Evolutionary conservation across 2,329 filamentous ascomycete species (phyloP).

Genomic region (Aspergillus aculeatus): DNA sequence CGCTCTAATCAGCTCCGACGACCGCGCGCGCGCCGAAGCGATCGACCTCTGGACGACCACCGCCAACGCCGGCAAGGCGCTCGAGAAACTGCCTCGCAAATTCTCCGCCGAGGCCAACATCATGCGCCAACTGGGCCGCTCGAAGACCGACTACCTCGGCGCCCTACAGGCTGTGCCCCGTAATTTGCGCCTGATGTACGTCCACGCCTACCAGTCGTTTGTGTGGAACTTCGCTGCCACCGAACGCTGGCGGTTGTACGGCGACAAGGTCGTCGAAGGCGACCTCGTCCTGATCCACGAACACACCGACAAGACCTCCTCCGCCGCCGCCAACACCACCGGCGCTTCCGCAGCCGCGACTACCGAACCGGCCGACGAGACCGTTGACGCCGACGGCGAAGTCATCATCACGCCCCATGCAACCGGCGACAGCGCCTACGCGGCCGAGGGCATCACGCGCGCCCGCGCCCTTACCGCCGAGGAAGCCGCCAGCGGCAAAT

Average conservation of each 20-base stretch:
- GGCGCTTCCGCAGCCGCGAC: slow-evolving; percentile 31
- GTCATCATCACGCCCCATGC: slow-evolving; percentile 61
- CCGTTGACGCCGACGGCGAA: slow-evolving; percentile 62
- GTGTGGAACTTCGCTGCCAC: slow-evolving; percentile 89
- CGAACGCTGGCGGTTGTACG: slow-evolving; percentile 74
- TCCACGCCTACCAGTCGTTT: slow-evolving; percentile 92
- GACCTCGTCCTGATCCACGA: slow-evolving; percentile 74
- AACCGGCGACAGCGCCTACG: slow-evolving; percentile 55
- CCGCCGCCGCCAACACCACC: slow-evolving; percentile 20
- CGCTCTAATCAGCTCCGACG: slow-evolving; percentile 66
- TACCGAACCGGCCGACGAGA: not conserved
- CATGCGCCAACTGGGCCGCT: slow-evolving; percentile 67
- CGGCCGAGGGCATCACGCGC: slow-evolving; percentile 58
- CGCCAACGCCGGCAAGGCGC: slow-evolving; percentile 58
- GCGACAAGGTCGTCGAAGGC: slow-evolving; percentile 72
- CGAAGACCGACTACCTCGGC: slow-evolving; percentile 71
- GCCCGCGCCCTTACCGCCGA: slow-evolving; percentile 72
- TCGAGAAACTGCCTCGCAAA: slow-evolving; percentile 70
- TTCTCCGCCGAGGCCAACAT: slow-evolving; percentile 79
- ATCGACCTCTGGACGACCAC: slow-evolving; percentile 70
- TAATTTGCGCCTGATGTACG: slow-evolving; percentile 86
- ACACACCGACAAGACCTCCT: slow-evolving; percentile 50
- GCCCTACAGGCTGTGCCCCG: slow-evolving; percentile 77
- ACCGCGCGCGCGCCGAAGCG: slow-evolving; percentile 73
- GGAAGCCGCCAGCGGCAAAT: slow-evolving; percentile 75